phyloP scores from a whole-genome alignment of 2,329 filamentous ascomycete species.

The Colletotrichum lindemuthianum region DNA sequence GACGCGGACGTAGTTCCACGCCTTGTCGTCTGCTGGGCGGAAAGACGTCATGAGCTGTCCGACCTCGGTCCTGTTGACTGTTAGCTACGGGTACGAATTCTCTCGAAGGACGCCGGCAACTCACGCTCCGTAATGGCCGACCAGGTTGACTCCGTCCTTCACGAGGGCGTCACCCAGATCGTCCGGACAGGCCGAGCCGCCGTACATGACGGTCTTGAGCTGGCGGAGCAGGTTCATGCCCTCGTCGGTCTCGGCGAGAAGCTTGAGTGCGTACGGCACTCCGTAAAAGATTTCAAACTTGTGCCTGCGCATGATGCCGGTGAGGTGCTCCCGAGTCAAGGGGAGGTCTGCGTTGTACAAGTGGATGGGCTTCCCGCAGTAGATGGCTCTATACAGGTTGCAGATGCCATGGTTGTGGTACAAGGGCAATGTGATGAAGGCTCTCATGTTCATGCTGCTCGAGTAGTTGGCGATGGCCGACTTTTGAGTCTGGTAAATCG shows the following conservation, averaged over 20 bases:
- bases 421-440: constrained; percentile 65
- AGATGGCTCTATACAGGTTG: constrained; percentile 63
- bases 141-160: constrained; percentile 62
- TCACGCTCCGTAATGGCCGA: constrained; percentile 66
- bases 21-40: constrained; percentile 60
- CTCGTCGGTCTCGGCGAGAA: constrained; percentile 66
- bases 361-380: constrained; percentile 59
- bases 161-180: constrained; percentile 65
- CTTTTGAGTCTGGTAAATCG: constrained; percentile 67
- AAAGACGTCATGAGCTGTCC: constrained; percentile 71
- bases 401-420: constrained; percentile 70
- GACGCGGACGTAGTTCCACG: constrained; percentile 70
- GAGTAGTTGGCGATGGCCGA: constrained; percentile 60
- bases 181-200: constrained; percentile 68
- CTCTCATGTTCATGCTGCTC: constrained; percentile 50
- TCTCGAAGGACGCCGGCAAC: too few relatives aligned
- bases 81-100: too few relatives aligned
- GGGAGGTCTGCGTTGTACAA: constrained; percentile 66
- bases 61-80: constrained; percentile 59
- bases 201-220: constrained; percentile 65
- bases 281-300: constrained; percentile 65
- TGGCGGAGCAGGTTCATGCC: constrained; percentile 59
- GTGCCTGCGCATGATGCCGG: constrained; percentile 53
- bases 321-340: constrained; percentile 59
- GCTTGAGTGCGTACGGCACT: constrained; percentile 72